Conservation (phyloP, 768 basidiomycete genomes). For the Cubamyces lactineus region DNA sequence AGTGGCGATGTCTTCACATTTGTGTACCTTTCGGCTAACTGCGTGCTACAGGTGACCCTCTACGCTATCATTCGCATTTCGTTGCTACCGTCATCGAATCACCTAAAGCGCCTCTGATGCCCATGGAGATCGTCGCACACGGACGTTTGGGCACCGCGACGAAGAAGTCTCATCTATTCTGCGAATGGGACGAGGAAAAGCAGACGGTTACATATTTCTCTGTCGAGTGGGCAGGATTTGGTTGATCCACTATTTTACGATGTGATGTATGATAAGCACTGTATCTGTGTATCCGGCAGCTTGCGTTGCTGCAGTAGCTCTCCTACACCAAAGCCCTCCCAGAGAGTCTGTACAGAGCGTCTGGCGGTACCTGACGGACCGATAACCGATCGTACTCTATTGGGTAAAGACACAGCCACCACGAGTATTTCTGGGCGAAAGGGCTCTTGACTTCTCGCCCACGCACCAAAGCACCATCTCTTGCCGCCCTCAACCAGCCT, state of each 20-base stretch:
- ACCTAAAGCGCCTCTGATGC: constrained; percentile 59
- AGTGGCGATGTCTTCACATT: constrained; percentile 27
- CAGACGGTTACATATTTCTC: constrained; percentile 72
- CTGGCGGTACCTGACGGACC: background rate
- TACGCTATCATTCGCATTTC: constrained; percentile 97
- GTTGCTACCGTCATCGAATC: constrained; percentile 80
- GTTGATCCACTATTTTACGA: constrained; percentile 40
- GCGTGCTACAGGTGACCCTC: constrained; percentile 75
- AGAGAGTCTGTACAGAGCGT: too few species aligned
- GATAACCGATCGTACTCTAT: background rate
- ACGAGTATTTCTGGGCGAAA: constrained; percentile 2
- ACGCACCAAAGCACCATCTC: background rate
- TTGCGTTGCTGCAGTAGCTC: too few species aligned
- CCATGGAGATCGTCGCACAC: constrained; percentile 95
- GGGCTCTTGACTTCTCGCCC: background rate
- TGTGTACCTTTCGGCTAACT: background rate
- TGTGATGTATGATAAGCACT: background rate
- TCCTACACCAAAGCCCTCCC: too few species aligned
- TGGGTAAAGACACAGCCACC: constrained; percentile 5
- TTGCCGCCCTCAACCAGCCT: background rate
- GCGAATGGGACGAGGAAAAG: constrained; percentile 80
- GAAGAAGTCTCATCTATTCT: constrained; percentile 93
- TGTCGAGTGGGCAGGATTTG: constrained; percentile 92
- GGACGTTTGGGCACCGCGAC: constrained; percentile 96
- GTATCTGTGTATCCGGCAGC: too few species aligned